phyloP scores from a whole-genome alignment of 1,139 yeast genomes.

The Taiozyma onychis region DNA sequence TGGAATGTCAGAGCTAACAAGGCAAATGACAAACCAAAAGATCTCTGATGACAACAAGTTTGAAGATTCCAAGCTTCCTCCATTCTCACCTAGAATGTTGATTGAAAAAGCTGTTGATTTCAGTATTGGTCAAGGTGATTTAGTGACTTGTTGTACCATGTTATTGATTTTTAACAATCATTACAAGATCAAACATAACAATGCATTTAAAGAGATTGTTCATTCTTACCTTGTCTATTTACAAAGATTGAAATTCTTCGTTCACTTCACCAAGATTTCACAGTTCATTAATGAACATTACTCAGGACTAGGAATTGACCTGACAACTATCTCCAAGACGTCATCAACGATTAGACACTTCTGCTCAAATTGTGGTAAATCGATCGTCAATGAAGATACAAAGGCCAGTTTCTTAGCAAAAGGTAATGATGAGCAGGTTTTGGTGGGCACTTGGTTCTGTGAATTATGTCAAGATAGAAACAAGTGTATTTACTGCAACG shows the following conservation, averaged over 20 bases:
- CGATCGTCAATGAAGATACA: slow-evolving; percentile 59
- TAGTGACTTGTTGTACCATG: slow-evolving; percentile 56
- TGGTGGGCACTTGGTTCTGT: slow-evolving; percentile 80
- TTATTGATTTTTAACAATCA: slow-evolving; percentile 48
- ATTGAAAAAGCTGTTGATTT: slow-evolving; percentile 45
- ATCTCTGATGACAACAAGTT: slow-evolving; percentile 5
- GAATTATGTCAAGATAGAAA: slow-evolving; percentile 57
- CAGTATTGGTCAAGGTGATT: slow-evolving; percentile 55
- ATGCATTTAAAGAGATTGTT: slow-evolving; percentile 43
- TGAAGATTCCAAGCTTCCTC: slow-evolving; percentile 27
- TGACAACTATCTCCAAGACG: slow-evolving; percentile 38
- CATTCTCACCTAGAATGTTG: slow-evolving; percentile 43
- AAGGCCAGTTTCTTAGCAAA: slow-evolving; percentile 32
- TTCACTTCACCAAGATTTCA: slow-evolving; percentile 52
- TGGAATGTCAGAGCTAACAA: slow-evolving; percentile 20
- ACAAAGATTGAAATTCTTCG: slow-evolving; percentile 47
- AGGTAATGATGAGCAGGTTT: slow-evolving; percentile 33
- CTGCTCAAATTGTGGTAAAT: slow-evolving; percentile 62
- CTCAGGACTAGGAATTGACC: slow-evolving; percentile 42
- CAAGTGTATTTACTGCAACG: slow-evolving; percentile 76
- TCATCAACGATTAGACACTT: slow-evolving; percentile 36
- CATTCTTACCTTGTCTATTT: slow-evolving; percentile 53
- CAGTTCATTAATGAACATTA: slow-evolving; percentile 40
- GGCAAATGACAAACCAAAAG: slow-evolving; percentile 19
- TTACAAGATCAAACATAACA: slow-evolving; percentile 26